Percentiles rank a stretch among this genome's conserved stretches.
Conservation (phyloP, 106 monocot species). For the Dendrobium officinale region DNA sequence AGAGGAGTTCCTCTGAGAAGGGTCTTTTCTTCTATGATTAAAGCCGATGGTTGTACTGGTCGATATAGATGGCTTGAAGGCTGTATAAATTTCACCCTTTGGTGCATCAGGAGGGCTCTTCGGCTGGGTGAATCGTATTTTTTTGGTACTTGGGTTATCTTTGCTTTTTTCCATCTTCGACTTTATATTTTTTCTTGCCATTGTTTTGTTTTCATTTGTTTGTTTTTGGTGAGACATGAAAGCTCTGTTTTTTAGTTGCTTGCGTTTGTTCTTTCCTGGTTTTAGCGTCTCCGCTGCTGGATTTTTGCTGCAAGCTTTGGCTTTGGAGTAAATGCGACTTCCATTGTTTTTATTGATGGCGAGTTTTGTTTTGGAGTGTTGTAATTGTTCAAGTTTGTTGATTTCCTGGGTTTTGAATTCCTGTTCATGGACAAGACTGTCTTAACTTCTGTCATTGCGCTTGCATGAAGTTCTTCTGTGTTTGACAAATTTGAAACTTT, state of each 20-base stretch:
- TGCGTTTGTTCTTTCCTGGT: conserved; percentile 13
- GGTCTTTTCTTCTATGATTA: conserved; percentile 1
- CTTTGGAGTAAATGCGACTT: conserved; percentile 2
- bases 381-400: not conserved
- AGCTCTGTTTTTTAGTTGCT: conserved; percentile 10
- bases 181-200: conserved; percentile 4
- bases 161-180: not conserved
- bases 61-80: not conserved
- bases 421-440: not conserved
- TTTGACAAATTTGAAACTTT: not conserved
- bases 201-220: conserved; percentile 15
- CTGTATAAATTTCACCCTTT: conserved; percentile 6
- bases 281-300: conserved; percentile 3
- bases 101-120: not conserved
- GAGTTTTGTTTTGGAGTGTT: not conserved
- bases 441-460: not conserved
- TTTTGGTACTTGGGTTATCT: conserved; percentile 10
- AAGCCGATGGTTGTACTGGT: conserved; percentile 7
- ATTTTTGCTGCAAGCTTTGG: conserved; percentile 13
- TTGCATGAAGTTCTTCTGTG: not conserved
- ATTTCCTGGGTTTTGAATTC: not conserved
- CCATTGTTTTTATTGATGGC: not conserved
- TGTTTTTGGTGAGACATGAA: conserved; percentile 8
- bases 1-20: not conserved
- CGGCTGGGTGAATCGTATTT: not conserved